Conservation (phyloP, 1,284 basidiomycete species). For the Malassezia obtusa region DNA sequence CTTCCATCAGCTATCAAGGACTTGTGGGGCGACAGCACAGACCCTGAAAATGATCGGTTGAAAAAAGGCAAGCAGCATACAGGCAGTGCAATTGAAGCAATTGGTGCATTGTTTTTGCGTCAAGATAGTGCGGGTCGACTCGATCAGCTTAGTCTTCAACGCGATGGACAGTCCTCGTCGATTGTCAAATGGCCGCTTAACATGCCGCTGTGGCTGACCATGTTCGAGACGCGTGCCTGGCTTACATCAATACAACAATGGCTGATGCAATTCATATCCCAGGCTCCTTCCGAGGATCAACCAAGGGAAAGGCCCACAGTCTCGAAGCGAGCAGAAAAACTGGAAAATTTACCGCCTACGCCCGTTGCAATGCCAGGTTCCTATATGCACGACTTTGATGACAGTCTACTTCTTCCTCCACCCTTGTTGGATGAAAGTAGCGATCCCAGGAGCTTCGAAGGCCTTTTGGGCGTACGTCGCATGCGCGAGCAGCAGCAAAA, state of each 20-base stretch:
- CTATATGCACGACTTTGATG: slow-evolving; percentile 32
- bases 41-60: not conserved
- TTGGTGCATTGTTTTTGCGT: slow-evolving; percentile 34
- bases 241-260: not conserved
- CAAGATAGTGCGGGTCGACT: slow-evolving; percentile 31
- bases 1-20: not conserved
- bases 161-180: not conserved
- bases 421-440: slow-evolving; percentile 37
- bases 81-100: slow-evolving; percentile 41
- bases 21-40: not conserved
- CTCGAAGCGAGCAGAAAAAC: not conserved
- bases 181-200: not conserved
- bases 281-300: not conserved
- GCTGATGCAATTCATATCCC: not conserved
- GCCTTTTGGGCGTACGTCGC: slow-evolving; percentile 36
- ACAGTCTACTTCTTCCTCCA: slow-evolving; percentile 36
- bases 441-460: slow-evolving; percentile 29
- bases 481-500: slow-evolving; percentile 35
- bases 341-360: slow-evolving; percentile 24
- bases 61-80: slow-evolving; percentile 12
- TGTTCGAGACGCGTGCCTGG: not conserved
- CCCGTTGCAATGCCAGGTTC: slow-evolving; percentile 45
- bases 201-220: slow-evolving; percentile 1
- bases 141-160: slow-evolving; percentile 25
- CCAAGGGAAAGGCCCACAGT: not conserved